phyloP scores from a whole-genome alignment of 139 green algal genomes.

The Astrephomene gubernaculifera region DNA sequence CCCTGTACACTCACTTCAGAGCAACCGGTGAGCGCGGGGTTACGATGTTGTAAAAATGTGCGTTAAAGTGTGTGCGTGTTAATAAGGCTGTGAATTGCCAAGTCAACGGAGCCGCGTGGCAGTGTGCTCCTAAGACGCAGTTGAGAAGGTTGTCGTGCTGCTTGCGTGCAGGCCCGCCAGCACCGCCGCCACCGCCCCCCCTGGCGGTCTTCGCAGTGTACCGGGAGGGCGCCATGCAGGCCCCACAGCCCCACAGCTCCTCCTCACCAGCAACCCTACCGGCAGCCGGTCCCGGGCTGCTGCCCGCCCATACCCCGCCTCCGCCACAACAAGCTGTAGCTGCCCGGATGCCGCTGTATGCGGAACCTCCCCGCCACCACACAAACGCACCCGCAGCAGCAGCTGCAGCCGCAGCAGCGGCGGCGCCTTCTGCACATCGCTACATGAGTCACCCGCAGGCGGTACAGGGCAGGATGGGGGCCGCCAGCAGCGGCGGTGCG shows the following conservation, averaged over 20 bases:
- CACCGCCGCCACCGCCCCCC: neutral
- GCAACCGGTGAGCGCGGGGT: too few species aligned
- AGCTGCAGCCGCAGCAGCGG: neutral
- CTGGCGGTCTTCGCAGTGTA: conserved; percentile 33
- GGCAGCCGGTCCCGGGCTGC: neutral
- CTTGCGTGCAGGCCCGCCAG: too few species aligned
- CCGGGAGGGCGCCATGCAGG: neutral
- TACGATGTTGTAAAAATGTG: too few species aligned
- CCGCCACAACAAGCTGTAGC: too few species aligned
- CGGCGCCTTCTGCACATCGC: neutral
- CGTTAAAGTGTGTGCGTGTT: neutral
- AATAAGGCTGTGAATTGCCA: neutral
- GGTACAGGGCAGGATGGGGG: neutral
- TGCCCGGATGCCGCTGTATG: neutral
- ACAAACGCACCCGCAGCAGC: neutral
- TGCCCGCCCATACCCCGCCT: too few species aligned
- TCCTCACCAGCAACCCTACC: neutral
- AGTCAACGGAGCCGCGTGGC: neutral
- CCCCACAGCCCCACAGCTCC: neutral
- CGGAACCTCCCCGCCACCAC: neutral
- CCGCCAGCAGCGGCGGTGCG: neutral
- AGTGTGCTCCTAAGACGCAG: neutral
- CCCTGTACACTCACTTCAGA: too few species aligned
- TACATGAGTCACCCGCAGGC: neutral
- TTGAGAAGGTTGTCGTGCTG: too few species aligned